Evolutionary conservation across 2,329 filamentous ascomycete species (phyloP).

Genomic region (Fusarium piperis): DNA sequence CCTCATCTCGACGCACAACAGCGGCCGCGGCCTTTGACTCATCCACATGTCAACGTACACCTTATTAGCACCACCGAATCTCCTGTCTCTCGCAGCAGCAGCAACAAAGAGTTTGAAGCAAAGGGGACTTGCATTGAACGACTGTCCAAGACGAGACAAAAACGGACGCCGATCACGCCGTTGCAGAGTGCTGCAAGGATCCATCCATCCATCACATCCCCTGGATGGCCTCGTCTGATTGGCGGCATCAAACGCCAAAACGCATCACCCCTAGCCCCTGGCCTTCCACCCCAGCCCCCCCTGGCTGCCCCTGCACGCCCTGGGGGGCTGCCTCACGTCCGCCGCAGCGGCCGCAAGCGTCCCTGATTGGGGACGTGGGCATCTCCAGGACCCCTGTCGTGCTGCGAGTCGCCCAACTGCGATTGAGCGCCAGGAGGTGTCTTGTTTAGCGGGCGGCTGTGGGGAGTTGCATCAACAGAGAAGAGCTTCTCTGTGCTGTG

Average conservation of each 20-base stretch:
- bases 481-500: neutral
- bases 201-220: conserved; percentile 33
- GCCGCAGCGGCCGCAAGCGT: conserved; percentile 38
- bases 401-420: conserved; percentile 10
- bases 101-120: conserved; percentile 17
- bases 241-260: conserved; percentile 37
- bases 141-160: neutral
- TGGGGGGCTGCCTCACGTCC: conserved; percentile 32
- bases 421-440: conserved; percentile 20
- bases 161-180: conserved; percentile 37
- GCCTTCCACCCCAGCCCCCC: neutral
- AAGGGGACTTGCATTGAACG: conserved; percentile 20
- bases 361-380: conserved; percentile 32
- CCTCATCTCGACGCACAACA: neutral
- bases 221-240: conserved; percentile 37
- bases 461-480: conserved; percentile 8
- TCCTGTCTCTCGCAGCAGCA: neutral
- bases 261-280: conserved; percentile 13
- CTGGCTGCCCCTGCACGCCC: conserved; percentile 32
- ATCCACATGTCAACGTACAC: neutral
- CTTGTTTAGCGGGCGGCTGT: conserved; percentile 14
- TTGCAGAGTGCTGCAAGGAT: conserved; percentile 38
- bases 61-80: neutral
- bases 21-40: neutral
- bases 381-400: conserved; percentile 20